Evolutionary conservation across 805 yeast genomes (phyloP).

Genomic region (Candida piceae): DNA sequence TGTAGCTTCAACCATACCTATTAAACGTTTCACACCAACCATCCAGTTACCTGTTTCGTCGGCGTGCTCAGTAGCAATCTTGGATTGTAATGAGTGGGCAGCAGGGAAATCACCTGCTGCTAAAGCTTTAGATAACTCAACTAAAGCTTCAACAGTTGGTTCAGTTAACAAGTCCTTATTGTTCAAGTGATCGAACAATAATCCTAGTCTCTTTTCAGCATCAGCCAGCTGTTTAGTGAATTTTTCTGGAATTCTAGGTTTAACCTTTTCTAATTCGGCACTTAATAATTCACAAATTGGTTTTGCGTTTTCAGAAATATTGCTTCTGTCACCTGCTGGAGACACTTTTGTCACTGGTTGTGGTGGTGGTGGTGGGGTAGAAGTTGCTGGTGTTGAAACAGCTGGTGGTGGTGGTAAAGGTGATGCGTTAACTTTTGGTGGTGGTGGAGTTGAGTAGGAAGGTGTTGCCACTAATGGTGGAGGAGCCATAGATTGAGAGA

Average conservation of each 20-base stretch:
- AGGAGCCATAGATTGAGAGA: constrained; percentile 6
- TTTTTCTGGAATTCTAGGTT: constrained; percentile 71
- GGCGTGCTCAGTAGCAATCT: constrained; percentile 58
- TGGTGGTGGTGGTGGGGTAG: constrained; percentile 13
- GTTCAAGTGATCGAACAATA: constrained; percentile 74
- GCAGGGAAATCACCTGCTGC: constrained; percentile 46
- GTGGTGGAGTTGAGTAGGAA: constrained; percentile 14
- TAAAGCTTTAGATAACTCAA: constrained; percentile 46
- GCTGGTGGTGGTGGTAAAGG: constrained; percentile 21
- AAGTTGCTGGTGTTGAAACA: constrained; percentile 9
- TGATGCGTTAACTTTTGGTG: constrained; percentile 2
- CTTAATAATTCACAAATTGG: constrained; percentile 58
- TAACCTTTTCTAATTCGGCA: constrained; percentile 51
- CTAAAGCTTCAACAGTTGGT: constrained; percentile 51
- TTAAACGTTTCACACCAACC: constrained; percentile 83
- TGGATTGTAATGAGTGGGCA: constrained; percentile 53
- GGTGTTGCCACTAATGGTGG: constrained; percentile 7
- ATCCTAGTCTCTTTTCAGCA: constrained; percentile 73
- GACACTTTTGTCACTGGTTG: constrained; percentile 19
- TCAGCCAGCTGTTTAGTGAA: constrained; percentile 70
- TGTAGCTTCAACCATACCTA: constrained; percentile 60
- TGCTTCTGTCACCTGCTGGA: constrained; percentile 66
- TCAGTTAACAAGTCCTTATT: constrained; percentile 60
- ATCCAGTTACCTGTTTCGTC: constrained; percentile 89
- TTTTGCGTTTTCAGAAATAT: constrained; percentile 52